Percentiles rank a stretch among this genome's conserved stretches.
Conservation (phyloP, 192 early-diverging fungal genomes). For the Backusella parvicylindrica region DNA sequence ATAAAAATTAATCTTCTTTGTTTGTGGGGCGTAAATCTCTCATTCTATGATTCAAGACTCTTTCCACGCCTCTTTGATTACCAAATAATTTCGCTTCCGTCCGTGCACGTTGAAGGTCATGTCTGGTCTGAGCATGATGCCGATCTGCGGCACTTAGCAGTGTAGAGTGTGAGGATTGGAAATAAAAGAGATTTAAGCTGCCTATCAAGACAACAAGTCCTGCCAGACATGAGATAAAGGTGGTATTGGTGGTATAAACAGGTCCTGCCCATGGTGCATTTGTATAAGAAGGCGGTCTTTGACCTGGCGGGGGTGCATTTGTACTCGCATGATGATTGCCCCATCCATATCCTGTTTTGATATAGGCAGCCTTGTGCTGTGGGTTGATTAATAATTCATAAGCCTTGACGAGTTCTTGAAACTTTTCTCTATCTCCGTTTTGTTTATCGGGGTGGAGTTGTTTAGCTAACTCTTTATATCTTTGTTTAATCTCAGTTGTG, state of each 20-base stretch:
- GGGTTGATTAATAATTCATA: conserved; percentile 32
- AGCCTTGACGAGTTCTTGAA: conserved; percentile 30
- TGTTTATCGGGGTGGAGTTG: conserved; percentile 30
- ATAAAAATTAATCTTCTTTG: neutral
- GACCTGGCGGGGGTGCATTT: neutral
- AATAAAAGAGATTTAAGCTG: neutral
- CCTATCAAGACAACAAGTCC: conserved; percentile 14
- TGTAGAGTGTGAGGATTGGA: neutral
- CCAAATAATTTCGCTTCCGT: conserved; percentile 22
- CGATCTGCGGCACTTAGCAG: conserved; percentile 19
- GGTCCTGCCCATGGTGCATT: conserved; percentile 16
- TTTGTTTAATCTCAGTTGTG: conserved; percentile 21
- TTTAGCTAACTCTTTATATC: conserved; percentile 37
- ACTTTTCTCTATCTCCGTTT: conserved; percentile 15
- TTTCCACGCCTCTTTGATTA: conserved; percentile 11
- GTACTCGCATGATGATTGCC: neutral
- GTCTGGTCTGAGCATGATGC: conserved; percentile 23
- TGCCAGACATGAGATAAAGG: conserved; percentile 12
- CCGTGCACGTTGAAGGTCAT: conserved; percentile 23
- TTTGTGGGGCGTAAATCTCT: conserved; percentile 4
- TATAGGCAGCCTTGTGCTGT: conserved; percentile 3
- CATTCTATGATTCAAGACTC: conserved; percentile 7
- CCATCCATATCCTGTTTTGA: conserved; percentile 27
- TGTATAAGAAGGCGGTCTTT: neutral
- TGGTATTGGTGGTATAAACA: conserved; percentile 29